Evolutionary conservation across 768 basidiomycete genomes (phyloP).

Genomic region (Agaricus blazei): DNA sequence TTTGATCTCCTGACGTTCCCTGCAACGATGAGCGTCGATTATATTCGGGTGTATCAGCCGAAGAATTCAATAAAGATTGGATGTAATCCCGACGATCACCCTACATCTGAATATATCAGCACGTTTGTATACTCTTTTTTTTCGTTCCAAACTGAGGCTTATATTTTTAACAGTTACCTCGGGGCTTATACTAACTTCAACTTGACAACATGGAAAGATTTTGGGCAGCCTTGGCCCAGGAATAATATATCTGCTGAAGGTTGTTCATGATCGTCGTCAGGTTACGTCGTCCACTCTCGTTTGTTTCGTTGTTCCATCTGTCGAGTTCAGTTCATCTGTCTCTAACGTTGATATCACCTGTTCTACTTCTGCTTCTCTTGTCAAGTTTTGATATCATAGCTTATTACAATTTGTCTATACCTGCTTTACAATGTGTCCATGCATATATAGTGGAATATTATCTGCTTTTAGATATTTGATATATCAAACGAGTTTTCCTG

Average conservation of each 20-base stretch:
- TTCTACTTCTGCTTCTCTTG: not conserved
- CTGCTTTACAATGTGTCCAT: not conserved
- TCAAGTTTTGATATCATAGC: not conserved
- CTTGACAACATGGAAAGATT: constrained; percentile 39
- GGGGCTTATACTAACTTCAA: constrained; percentile 64
- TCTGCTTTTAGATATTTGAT: too few relatives aligned
- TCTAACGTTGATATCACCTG: not conserved
- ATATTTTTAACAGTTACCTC: constrained; percentile 34
- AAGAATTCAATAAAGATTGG: constrained; percentile 45
- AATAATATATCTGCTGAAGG: constrained; percentile 28
- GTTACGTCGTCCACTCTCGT: not conserved
- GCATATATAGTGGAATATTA: not conserved
- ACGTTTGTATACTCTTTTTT: constrained; percentile 28
- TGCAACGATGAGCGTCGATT: constrained; percentile 64
- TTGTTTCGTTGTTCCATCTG: not conserved
- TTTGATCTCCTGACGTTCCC: constrained; percentile 45
- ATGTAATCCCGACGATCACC: constrained; percentile 62
- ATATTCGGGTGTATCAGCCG: constrained; percentile 66
- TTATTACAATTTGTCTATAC: not conserved
- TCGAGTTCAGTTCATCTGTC: not conserved
- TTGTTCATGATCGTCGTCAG: constrained; percentile 1
- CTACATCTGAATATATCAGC: constrained; percentile 70
- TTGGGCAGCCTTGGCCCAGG: constrained; percentile 49
- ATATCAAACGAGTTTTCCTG: too few relatives aligned
- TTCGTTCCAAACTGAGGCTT: not conserved